Conservation (phyloP, 805 yeast species). For the Saccharomyces cerevisiae region DNA sequence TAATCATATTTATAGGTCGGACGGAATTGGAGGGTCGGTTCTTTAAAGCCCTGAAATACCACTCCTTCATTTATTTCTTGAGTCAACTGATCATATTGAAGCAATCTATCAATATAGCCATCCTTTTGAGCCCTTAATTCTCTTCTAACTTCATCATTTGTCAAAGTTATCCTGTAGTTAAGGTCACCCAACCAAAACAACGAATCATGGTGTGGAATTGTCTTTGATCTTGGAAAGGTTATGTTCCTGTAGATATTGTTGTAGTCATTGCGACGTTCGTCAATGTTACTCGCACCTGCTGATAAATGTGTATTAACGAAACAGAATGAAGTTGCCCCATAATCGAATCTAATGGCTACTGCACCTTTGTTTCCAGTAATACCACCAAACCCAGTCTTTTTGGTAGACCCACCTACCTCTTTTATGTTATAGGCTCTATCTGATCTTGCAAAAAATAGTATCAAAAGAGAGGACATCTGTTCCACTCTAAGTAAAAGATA, state of each 20-base stretch:
- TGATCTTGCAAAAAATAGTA: constrained; percentile 53
- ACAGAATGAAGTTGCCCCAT: constrained; percentile 72
- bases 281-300: constrained; percentile 75
- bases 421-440: constrained; percentile 45
- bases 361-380: constrained; percentile 97
- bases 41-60: constrained; percentile 69
- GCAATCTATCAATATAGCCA: constrained; percentile 35
- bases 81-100: constrained; percentile 71
- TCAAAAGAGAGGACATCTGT: constrained; percentile 62
- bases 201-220: constrained; percentile 74
- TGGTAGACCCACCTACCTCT: constrained; percentile 80
- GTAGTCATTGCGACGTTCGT: constrained; percentile 82
- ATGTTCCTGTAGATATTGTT: constrained; percentile 66
- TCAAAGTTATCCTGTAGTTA: constrained; percentile 67
- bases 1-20: constrained; percentile 94
- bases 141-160: constrained; percentile 64
- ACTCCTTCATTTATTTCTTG: constrained; percentile 62
- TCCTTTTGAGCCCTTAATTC: constrained; percentile 41
- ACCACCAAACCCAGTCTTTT: constrained; percentile 93
- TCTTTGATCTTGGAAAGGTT: constrained; percentile 66
- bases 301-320: constrained; percentile 89
- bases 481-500: constrained; percentile 64
- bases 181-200: constrained; percentile 93
- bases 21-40: constrained; percentile 62
- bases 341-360: constrained; percentile 81